These are phyloP conservation scores for Diutina rugosa DNA, from an alignment of 1,139 yeast species.

Conservation along the genomic window DNA sequence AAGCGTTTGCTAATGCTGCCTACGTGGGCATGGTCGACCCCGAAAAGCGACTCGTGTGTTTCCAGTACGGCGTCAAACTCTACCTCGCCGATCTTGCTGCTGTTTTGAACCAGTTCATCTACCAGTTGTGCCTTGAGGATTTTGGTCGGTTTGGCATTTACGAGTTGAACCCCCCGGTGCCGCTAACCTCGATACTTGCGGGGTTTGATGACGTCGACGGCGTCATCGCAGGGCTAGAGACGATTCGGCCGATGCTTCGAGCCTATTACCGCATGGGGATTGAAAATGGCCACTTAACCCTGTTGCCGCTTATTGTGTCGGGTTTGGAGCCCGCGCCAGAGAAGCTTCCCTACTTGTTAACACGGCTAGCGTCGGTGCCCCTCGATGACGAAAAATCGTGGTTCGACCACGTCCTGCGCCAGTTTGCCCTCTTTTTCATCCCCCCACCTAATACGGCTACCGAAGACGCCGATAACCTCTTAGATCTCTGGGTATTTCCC, in stretches of 20 bases:
- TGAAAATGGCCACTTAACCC: slow-evolving; percentile 19
- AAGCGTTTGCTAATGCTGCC: slow-evolving; percentile 54
- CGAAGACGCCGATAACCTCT: slow-evolving; percentile 12
- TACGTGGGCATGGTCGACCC: slow-evolving; percentile 80
- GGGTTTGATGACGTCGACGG: slow-evolving; percentile 11
- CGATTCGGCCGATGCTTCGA: slow-evolving; percentile 60
- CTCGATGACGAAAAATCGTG: slow-evolving; percentile 62
- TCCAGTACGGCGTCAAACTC: slow-evolving; percentile 72
- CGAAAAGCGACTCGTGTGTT: slow-evolving; percentile 53
- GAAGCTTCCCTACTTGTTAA: slow-evolving; percentile 58
- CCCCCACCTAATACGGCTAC: slow-evolving; percentile 30
- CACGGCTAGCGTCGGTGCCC: slow-evolving; percentile 46
- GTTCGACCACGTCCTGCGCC: slow-evolving; percentile 47
- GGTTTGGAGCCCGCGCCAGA: slow-evolving; percentile 48
- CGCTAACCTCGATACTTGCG: slow-evolving; percentile 16
- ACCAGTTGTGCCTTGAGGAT: slow-evolving; percentile 66
- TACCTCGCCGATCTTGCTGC: slow-evolving; percentile 74
- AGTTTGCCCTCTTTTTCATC: slow-evolving; percentile 60
- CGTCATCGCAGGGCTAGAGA: slow-evolving; percentile 17
- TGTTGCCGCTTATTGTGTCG: slow-evolving; percentile 58
- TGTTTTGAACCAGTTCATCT: slow-evolving; percentile 55
- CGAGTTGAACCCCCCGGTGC: slow-evolving; percentile 21
- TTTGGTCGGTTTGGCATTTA: slow-evolving; percentile 75
- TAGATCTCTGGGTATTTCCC: slow-evolving; percentile 60
- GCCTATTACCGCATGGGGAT: slow-evolving; percentile 52